Percentiles rank a stretch among this genome's conserved stretches.
Evolutionary conservation across 192 early-diverging fungal genomes (phyloP).

Genomic region (Backusella parvicylindrica): DNA sequence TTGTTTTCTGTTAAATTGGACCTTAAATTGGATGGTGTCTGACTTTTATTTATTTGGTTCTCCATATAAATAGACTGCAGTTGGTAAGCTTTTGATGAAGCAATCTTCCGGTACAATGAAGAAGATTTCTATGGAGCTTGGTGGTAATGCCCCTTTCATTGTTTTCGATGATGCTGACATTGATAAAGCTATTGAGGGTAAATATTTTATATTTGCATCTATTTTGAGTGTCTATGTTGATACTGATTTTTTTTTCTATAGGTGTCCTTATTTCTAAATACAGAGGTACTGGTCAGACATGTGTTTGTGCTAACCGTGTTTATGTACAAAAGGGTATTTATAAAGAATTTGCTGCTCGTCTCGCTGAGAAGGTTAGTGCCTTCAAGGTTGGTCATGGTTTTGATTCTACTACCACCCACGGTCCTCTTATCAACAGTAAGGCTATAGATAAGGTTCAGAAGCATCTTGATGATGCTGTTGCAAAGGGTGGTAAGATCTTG

Average conservation of each 20-base stretch:
- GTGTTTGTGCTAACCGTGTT: slow-evolving; percentile 74
- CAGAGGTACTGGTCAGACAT: slow-evolving; percentile 80
- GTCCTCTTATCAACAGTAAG: slow-evolving; percentile 74
- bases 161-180: slow-evolving; percentile 78
- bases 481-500: slow-evolving; percentile 69
- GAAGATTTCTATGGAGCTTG: slow-evolving; percentile 79
- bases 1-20: not conserved
- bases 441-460: slow-evolving; percentile 67
- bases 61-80: slow-evolving; percentile 41
- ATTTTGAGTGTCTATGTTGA: not conserved
- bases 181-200: slow-evolving; percentile 61
- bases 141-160: slow-evolving; percentile 82
- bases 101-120: slow-evolving; percentile 66
- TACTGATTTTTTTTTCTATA: not conserved
- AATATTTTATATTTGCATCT: not conserved
- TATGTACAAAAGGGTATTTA: slow-evolving; percentile 72
- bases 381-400: slow-evolving; percentile 80
- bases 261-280: slow-evolving; percentile 47
- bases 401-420: slow-evolving; percentile 59
- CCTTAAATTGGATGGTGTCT: not conserved
- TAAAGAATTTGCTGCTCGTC: slow-evolving; percentile 52
- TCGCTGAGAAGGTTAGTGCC: slow-evolving; percentile 51
- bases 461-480: slow-evolving; percentile 71
- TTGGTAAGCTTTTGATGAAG: slow-evolving; percentile 64
- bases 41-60: not conserved